Evolutionary conservation across 2,329 filamentous ascomycete species (phyloP).

Genomic region (Colletotrichum coccodes): DNA sequence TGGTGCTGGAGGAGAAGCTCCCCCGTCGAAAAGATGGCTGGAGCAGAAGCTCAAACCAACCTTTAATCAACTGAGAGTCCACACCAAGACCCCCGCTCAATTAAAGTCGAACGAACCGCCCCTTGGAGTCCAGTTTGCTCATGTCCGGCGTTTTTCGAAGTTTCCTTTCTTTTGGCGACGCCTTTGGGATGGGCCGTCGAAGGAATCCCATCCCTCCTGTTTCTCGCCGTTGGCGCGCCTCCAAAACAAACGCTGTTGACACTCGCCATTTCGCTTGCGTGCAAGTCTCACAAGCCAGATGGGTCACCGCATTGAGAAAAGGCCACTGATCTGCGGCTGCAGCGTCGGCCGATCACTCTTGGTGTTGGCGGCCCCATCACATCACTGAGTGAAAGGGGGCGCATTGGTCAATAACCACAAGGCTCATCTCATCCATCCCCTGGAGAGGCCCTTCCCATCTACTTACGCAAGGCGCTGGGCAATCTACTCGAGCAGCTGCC

Average conservation of each 20-base stretch:
- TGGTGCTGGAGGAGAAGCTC: background rate
- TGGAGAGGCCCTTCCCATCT: background rate
- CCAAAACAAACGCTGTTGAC: background rate
- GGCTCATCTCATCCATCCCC: background rate
- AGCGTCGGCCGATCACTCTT: background rate
- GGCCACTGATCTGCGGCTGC: background rate
- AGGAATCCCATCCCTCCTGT: background rate
- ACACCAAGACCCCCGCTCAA: background rate
- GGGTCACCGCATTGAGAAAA: background rate
- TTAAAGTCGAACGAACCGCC: slow-evolving; percentile 14
- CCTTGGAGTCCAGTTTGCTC: background rate
- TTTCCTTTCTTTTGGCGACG: background rate
- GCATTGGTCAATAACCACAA: slow-evolving; percentile 4
- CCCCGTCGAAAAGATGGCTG: background rate
- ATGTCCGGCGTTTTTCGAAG: background rate
- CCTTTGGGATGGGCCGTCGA: background rate
- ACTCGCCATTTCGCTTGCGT: background rate
- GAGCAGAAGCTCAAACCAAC: slow-evolving; percentile 17
- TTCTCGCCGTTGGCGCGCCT: background rate
- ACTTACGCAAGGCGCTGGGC: background rate
- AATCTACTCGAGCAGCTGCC: background rate
- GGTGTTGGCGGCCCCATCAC: background rate
- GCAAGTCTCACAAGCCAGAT: background rate
- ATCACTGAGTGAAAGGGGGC: background rate
- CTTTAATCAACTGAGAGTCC: background rate